Conservation (phyloP, 2,329 filamentous ascomycete genomes). For the Cryphonectria carpinicola region DNA sequence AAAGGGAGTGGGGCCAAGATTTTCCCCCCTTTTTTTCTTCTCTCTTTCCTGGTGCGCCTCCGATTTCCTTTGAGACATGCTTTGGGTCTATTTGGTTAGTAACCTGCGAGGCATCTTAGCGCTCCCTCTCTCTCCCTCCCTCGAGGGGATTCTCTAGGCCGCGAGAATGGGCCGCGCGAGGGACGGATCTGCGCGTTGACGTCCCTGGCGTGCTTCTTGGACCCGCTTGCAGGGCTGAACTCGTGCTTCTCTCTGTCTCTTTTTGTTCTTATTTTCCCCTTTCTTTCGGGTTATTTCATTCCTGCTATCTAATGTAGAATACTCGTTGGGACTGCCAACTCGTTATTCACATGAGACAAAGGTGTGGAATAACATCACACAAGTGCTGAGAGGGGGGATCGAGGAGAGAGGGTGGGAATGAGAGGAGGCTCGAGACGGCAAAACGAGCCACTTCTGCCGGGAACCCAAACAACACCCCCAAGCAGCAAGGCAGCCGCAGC, state of each 20-base stretch:
- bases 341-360: not conserved
- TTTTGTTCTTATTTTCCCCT: too few species aligned
- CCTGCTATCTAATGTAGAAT: not conserved
- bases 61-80: not conserved
- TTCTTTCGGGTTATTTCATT: not conserved
- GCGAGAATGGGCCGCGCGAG: not conserved
- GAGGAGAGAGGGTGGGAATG: not conserved
- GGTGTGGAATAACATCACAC: not conserved
- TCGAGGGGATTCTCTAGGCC: not conserved
- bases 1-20: not conserved
- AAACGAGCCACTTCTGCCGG: not conserved
- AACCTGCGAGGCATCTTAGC: not conserved
- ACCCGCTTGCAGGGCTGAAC: slow-evolving; percentile 7
- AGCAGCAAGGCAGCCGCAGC: not conserved
- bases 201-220: not conserved
- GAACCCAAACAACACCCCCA: not conserved
- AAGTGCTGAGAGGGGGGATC: not conserved
- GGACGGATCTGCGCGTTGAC: not conserved
- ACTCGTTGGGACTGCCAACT: not conserved
- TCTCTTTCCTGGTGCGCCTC: not conserved
- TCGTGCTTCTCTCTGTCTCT: not conserved
- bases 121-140: not conserved
- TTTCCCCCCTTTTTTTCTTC: not conserved
- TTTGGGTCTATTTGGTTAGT: not conserved
- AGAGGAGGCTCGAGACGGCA: not conserved